Percentiles rank a stretch among this genome's conserved stretches.
Evolutionary conservation across 1,284 basidiomycete genomes (phyloP).

Genomic region (Moniliella sp.): DNA sequence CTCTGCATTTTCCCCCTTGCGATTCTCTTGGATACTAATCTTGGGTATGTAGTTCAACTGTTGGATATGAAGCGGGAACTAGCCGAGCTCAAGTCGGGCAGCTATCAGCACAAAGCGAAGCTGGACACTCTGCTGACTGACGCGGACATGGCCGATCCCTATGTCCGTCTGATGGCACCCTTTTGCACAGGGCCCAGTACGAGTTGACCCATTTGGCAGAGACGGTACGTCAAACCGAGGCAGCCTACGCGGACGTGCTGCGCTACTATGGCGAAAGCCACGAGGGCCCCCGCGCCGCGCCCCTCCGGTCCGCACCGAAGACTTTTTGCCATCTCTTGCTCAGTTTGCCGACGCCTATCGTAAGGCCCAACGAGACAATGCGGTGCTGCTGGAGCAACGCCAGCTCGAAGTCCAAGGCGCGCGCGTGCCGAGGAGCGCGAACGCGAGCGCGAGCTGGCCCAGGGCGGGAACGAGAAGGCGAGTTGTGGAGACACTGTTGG

Average conservation of each 20-base stretch:
- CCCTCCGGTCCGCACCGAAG: slow-evolving; percentile 27
- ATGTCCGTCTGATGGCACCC: slow-evolving; percentile 30
- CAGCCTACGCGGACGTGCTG: slow-evolving; percentile 23
- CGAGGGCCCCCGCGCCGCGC: slow-evolving; percentile 26
- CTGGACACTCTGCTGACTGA: slow-evolving; percentile 23
- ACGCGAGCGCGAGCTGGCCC: slow-evolving; percentile 19
- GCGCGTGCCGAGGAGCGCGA: slow-evolving; percentile 27
- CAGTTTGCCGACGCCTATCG: slow-evolving; percentile 27
- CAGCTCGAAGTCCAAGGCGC: slow-evolving; percentile 22
- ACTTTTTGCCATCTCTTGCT: slow-evolving; percentile 34
- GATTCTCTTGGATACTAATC: not conserved
- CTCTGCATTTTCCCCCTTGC: not conserved
- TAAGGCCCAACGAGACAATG: slow-evolving; percentile 28
- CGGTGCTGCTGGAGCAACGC: slow-evolving; percentile 21
- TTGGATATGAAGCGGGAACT: slow-evolving; percentile 25
- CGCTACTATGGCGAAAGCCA: slow-evolving; percentile 30
- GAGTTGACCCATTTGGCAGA: slow-evolving; percentile 22
- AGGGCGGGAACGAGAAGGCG: slow-evolving; percentile 25
- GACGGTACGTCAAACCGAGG: slow-evolving; percentile 26
- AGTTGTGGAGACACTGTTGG: slow-evolving; percentile 28
- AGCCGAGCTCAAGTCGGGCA: slow-evolving; percentile 31
- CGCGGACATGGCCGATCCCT: slow-evolving; percentile 25
- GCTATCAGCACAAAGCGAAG: slow-evolving; percentile 26
- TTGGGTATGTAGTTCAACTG: slow-evolving; percentile 13
- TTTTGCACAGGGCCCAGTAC: slow-evolving; percentile 17